Percentiles rank a stretch among this genome's conserved stretches.
Conservation (phyloP, 495 filamentous ascomycete species). For the Penicillium waksmanii region DNA sequence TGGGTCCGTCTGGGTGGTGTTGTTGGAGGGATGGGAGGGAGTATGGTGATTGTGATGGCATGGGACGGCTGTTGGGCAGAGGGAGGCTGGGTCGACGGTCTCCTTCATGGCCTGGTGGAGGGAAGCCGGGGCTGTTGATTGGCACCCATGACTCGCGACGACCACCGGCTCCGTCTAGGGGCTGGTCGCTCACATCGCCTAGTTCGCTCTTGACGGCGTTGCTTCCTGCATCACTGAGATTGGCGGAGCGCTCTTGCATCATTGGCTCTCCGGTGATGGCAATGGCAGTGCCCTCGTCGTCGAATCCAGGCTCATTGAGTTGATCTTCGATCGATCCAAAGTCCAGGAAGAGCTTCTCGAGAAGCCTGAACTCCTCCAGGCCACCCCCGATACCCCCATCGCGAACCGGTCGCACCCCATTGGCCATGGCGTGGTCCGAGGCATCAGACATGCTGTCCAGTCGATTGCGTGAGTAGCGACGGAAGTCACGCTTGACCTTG, state of each 20-base stretch:
- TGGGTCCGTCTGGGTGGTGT: slow-evolving; percentile 44
- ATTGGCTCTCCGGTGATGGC: slow-evolving; percentile 26
- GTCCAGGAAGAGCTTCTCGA: slow-evolving; percentile 61
- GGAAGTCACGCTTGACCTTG: slow-evolving; percentile 64
- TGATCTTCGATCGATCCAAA: slow-evolving; percentile 57
- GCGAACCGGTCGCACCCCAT: slow-evolving; percentile 47
- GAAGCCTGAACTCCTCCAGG: slow-evolving; percentile 70
- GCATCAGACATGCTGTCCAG: slow-evolving; percentile 36
- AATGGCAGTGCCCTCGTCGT: slow-evolving; percentile 39
- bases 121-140: slow-evolving; percentile 46
- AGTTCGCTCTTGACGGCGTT: slow-evolving; percentile 48
- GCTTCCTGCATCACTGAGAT: slow-evolving; percentile 47
- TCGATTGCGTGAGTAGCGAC: slow-evolving; percentile 48
- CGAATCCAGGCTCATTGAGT: slow-evolving; percentile 32
- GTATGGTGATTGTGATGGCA: slow-evolving; percentile 47
- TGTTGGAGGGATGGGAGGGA: slow-evolving; percentile 47
- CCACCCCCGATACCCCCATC: slow-evolving; percentile 64
- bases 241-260: slow-evolving; percentile 38
- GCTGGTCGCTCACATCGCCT: slow-evolving; percentile 38
- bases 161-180: slow-evolving; percentile 38
- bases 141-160: slow-evolving; percentile 52
- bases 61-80: slow-evolving; percentile 38
- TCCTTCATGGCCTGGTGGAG: slow-evolving; percentile 40
- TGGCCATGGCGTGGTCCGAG: slow-evolving; percentile 40
- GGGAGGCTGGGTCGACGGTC: slow-evolving; percentile 52